Conservation (phyloP, 2,329 filamentous ascomycete genomes). For the Exophiala xenobiotica region DNA sequence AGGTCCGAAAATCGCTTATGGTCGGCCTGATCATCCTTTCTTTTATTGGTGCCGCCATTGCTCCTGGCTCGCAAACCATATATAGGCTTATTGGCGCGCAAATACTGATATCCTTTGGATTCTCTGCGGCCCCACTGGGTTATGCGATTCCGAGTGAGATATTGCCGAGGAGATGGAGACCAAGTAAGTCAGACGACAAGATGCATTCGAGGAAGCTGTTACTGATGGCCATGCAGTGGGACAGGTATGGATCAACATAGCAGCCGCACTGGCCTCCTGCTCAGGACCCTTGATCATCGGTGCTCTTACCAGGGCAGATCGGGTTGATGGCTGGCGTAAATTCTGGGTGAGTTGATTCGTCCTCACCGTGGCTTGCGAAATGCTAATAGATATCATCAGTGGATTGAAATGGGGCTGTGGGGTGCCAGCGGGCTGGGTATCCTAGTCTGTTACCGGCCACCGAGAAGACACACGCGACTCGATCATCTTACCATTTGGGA, state of each 20-base stretch:
- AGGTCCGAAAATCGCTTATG: slow-evolving; percentile 14
- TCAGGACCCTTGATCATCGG: slow-evolving; percentile 17
- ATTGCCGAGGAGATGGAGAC: slow-evolving; percentile 16
- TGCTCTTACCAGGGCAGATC: slow-evolving; percentile 7
- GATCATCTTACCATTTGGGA: slow-evolving; percentile 7
- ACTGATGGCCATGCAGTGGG: slow-evolving; percentile 4
- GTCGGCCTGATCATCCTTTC: not conserved
- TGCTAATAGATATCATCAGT: slow-evolving; percentile 7
- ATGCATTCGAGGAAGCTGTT: not conserved
- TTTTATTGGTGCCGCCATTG: slow-evolving; percentile 17
- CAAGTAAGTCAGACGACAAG: slow-evolving; percentile 10
- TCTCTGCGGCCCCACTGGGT: slow-evolving; percentile 1
- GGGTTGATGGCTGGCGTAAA: slow-evolving; percentile 11
- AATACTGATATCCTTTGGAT: slow-evolving; percentile 11
- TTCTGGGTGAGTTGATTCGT: slow-evolving; percentile 14
- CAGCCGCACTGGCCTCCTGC: slow-evolving; percentile 2
- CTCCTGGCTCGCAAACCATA: slow-evolving; percentile 14
- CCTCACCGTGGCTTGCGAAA: not conserved
- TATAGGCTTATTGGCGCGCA: slow-evolving; percentile 18
- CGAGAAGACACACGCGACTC: slow-evolving; percentile 5
- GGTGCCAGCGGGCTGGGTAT: not conserved
- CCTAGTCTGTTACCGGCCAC: slow-evolving; percentile 8
- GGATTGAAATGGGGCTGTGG: slow-evolving; percentile 19
- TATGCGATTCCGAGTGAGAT: slow-evolving; percentile 22
- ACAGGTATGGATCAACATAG: slow-evolving; percentile 11